Conservation (phyloP, 116 monocot species). For the Dioscorea cayenensis region DNA sequence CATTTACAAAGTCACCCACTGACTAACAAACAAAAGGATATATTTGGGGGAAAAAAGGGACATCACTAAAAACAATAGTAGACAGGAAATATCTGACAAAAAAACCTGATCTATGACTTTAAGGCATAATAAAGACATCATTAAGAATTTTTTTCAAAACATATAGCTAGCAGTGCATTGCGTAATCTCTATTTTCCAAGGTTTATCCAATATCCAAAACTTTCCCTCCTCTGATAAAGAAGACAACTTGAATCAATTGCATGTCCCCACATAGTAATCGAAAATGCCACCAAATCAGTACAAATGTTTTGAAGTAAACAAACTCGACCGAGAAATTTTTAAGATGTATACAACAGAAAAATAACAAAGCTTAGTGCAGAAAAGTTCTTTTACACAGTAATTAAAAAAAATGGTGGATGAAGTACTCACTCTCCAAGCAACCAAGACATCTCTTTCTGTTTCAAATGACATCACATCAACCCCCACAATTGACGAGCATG, state of each 20-base stretch:
- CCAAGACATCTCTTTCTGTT: slow-evolving; percentile 75
- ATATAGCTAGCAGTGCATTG: too few species aligned
- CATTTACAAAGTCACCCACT: not conserved
- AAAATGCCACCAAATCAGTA: too few species aligned
- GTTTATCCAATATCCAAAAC: too few species aligned
- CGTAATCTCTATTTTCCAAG: too few species aligned
- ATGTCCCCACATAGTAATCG: too few species aligned
- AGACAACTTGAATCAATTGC: too few species aligned
- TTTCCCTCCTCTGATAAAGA: too few species aligned
- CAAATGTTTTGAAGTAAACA: not conserved
- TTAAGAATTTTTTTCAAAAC: too few species aligned
- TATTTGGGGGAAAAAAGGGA: not conserved
- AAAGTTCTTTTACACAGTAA: not conserved
- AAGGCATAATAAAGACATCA: too few species aligned
- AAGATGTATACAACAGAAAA: not conserved
- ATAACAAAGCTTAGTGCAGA: not conserved
- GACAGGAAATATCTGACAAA: too few species aligned
- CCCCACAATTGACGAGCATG: slow-evolving; percentile 93
- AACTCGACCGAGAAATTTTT: not conserved
- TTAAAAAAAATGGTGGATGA: not conserved
- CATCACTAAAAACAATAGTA: too few species aligned
- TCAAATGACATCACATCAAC: slow-evolving; percentile 98
- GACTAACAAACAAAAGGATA: not conserved
- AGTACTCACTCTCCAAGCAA: slow-evolving; percentile 90
- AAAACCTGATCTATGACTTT: too few species aligned